Percentiles rank a stretch among this genome's conserved stretches.
phyloP scores from a whole-genome alignment of 495 filamentous ascomycete species.

The Xylaria sp. region DNA sequence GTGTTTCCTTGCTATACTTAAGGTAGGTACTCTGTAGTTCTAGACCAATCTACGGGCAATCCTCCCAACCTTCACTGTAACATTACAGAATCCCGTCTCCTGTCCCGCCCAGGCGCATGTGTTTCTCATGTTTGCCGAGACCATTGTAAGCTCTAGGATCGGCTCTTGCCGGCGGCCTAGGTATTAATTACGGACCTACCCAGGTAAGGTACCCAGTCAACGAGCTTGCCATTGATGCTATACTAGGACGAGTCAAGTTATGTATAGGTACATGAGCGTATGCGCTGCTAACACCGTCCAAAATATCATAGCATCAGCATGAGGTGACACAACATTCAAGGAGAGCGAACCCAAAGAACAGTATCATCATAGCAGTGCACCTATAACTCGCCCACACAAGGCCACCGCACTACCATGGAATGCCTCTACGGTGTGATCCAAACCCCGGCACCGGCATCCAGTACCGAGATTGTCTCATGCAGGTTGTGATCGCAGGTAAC shows the following conservation, averaged over 20 bases:
- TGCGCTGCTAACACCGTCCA: background rate
- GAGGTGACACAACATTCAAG: background rate
- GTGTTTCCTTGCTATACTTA: background rate
- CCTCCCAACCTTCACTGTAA: background rate
- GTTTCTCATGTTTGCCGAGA: background rate
- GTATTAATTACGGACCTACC: too few relatives aligned
- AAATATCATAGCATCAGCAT: background rate
- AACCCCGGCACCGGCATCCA: background rate
- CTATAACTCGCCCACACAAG: background rate
- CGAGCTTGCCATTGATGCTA: too few relatives aligned
- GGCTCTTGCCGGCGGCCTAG: background rate
- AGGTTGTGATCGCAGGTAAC: background rate
- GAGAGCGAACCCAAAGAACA: background rate
- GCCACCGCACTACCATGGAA: background rate
- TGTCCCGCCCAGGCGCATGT: background rate
- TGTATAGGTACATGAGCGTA: background rate
- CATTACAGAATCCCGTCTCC: constrained; percentile 10
- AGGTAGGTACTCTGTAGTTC: too few relatives aligned
- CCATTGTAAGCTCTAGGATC: background rate
- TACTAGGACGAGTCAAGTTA: background rate
- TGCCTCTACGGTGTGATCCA: background rate
- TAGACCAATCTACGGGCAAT: background rate
- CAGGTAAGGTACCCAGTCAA: too few relatives aligned
- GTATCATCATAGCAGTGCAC: background rate
- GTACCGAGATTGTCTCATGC: background rate